Evolutionary conservation across 257 asterid genomes (phyloP), one percentile per base, ranked within the genome.

Genomic region (Nicotiana knightiana): DNA sequence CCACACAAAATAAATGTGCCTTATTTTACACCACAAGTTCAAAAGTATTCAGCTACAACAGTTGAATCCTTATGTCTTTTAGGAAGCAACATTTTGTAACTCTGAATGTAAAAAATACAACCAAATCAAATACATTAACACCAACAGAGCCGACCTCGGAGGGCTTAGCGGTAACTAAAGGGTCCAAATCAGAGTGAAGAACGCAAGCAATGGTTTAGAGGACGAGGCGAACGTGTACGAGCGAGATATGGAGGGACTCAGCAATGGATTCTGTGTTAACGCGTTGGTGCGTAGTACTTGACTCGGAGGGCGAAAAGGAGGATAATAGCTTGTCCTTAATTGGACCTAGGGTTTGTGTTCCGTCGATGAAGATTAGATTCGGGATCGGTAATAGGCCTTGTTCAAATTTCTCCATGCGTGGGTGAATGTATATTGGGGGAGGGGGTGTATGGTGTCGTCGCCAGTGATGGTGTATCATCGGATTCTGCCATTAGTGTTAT

Each of bases 61-160:
- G 94, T 98, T n/a, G 97, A 91, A 84, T 95, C 98, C 88, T 76
- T 89, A 51, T 95, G 98, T 35, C 98, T 95, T 84, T 91, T 95
- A 9, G 99, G 98, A 82, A 95, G 89, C 89, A 95, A 81, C 84
- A 97, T 89, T 89, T 92, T 95, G 78, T 95, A 95, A 80, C 90
- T 92, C 89, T 95, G 95, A 79, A 93, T 88, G 75, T 90, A 95
- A 88, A 95, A 84, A 93, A 93, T 12, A 93, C 77, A 11, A 95
- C 87, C 96, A 95, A 89, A 91, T 95, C 97, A 87, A 83, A 93
- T 68, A 87, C 93, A 85, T 90, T 85, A 32, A 92, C 97, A 70
- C 97, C 95, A 24, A 88, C 85, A 62, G 68, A 86, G 81, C 93
- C 94, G 81, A 93, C 84, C 86, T 87, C 91, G n/a, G 86, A 24